Conservation (phyloP, 2,329 filamentous ascomycete species). For the Nothophoma quercina region DNA sequence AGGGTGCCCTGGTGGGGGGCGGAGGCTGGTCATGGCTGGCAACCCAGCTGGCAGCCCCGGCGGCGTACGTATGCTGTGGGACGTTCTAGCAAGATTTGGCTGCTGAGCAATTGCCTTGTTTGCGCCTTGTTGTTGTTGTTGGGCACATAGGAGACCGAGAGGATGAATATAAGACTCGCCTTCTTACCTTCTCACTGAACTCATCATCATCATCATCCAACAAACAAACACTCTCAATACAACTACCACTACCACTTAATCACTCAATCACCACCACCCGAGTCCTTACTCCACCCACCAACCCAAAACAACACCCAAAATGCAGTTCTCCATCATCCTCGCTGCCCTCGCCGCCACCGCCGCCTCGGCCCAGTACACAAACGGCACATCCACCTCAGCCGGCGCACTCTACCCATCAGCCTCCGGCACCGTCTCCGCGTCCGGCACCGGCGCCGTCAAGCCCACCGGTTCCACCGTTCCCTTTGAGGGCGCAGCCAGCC, state of each 20-base stretch:
- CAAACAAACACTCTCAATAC: background rate
- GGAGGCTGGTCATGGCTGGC: slow-evolving; percentile 16
- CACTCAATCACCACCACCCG: background rate
- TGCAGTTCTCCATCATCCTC: slow-evolving; percentile 44
- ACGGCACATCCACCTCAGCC: slow-evolving; percentile 31
- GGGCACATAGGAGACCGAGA: background rate
- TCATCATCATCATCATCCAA: background rate
- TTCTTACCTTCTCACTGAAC: background rate
- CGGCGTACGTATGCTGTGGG: slow-evolving; percentile 16
- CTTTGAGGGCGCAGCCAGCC: slow-evolving; percentile 39
- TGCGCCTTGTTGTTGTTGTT: too few relatives aligned
- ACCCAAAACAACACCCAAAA: slow-evolving; percentile 20
- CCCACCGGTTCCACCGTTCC: slow-evolving; percentile 27
- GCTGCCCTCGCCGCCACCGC: slow-evolving; percentile 38
- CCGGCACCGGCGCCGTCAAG: slow-evolving; percentile 19
- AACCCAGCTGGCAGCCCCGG: slow-evolving; percentile 4
- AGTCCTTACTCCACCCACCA: background rate
- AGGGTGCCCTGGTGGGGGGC: background rate
- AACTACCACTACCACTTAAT: background rate
- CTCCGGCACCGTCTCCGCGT: slow-evolving; percentile 28
- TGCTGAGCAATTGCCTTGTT: background rate
- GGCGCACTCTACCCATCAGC: slow-evolving; percentile 32
- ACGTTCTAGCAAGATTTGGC: background rate
- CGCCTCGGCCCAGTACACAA: slow-evolving; percentile 34
- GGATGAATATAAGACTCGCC: background rate